Base-by-base conservation (phyloP, 164 flowering plant species). In the Stephania yunnanensis region DNA sequence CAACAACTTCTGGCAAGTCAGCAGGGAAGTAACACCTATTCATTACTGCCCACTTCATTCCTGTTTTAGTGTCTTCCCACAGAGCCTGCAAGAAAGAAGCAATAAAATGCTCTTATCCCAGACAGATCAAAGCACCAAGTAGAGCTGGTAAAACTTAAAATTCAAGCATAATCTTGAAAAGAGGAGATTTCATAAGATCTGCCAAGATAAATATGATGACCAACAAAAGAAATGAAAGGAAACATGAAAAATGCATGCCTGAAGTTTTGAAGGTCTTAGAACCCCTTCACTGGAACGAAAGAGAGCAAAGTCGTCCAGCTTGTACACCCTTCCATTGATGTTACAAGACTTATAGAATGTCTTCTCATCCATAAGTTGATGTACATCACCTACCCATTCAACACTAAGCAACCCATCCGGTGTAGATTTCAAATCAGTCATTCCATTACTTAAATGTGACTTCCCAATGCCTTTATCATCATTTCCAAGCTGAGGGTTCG, bases 1-100 rank as follows among this genome's bases (percentile, higher is more conserved):
- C 90, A 83, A 92, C 90, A 75, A 77, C 85, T 77, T 83, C 86
- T n/a, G 98, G 95, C 81, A 92, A 83, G 80, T 90, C 95, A 76
- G 69, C 73, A 67, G 93, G 92, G 80, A 89, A 86, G 85, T 87
- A 91, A 78, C 89, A 92, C 78, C 74, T 80, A 55, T 72, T 87
- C 46, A 87, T 83, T 67, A 46, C 71, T 67, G 89, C 89, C 92
- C 92, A 90, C 83, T 86, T 91, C 52, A 78, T 80, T 75, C 86
- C 82, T 75, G 87, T 88, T 74, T 79, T 81, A 31, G 74, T 80
- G 79, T 92, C 97, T 79, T 94, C 94, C 97, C 95, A 92, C 87
- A 94, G 84, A 52, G 85, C 88, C 98, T 92, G 88, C 76, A 86
- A 36, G 20, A 74, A 79, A 81, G 72, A 64, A 17, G n/a, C 19